Base-by-base conservation (phyloP, 2,329 filamentous ascomycete species). In the Aspergillus candidus region DNA sequence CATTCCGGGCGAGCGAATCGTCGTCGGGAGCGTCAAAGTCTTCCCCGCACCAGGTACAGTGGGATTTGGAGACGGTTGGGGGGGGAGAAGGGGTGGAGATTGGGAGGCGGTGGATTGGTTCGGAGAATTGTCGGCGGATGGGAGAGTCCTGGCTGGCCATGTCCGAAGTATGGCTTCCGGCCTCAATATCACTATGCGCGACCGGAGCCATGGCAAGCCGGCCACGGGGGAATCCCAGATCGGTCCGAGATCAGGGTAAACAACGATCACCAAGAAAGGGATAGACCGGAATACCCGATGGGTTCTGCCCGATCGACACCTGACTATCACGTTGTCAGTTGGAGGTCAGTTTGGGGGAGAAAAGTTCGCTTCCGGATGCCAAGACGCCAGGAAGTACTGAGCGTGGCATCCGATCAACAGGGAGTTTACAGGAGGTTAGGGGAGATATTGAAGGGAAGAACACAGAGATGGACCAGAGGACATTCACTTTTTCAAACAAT, bases 41-140 rank as follows among this genome's bases (percentile, higher is more conserved):
- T 44, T 67, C 58, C 15, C 60, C 58, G 49, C 66, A 70, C 58
- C 57, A 64, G n/a, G 55, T 47, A 43, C 67, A 70, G 49, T 63
- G 67, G 4, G 60, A 38, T 32, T 49, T 51, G 12, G 50, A 50
- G 11, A 50, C 46, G 14, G 57, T 41, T n/a, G 56, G 58, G 17
- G 62, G 53, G 6, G 62, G 61, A 4, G 65, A 66, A 12, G 59
- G 58, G 11, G 65, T 63, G 59, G 66, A 66, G 15, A 55, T 62
- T 48, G 62, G 64, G 13, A 51, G 58, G 32, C 59, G 52, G 37
- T 59, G 58, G 38, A 62, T 51, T 39, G 62, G 63, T 40, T 69
- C 66, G 49, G 66, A 68, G 47, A 66, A 66, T 53, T 66, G 63
- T 53, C 65, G 64, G 53, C 57, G 60, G 43, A 63, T 48, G 12